phyloP scores from a whole-genome alignment of 768 basidiomycete species.

The Kwoniella europaea region DNA sequence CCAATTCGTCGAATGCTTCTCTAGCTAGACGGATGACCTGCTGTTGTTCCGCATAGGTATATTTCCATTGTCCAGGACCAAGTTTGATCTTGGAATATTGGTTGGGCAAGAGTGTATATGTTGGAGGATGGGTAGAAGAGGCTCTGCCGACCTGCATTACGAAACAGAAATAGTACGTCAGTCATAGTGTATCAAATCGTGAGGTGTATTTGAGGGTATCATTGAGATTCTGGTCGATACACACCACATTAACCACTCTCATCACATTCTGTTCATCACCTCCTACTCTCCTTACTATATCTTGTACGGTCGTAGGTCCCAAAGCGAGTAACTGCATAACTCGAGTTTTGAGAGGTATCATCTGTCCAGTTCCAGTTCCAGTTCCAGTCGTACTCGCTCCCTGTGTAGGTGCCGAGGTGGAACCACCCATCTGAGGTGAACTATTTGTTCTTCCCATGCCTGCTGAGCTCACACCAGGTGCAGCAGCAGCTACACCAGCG shows the following conservation, averaged over 20 bases:
- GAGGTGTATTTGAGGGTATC: too few species aligned
- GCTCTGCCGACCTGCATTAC: conserved; percentile 35
- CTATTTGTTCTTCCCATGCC: conserved; percentile 37
- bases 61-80: conserved; percentile 37
- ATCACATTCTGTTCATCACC: conserved; percentile 46
- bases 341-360: conserved; percentile 51
- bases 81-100: conserved; percentile 53
- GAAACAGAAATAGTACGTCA: neutral
- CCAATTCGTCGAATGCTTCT: conserved; percentile 49
- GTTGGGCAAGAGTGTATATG: conserved; percentile 39
- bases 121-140: conserved; percentile 22
- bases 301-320: conserved; percentile 36
- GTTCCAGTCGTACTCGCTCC: neutral
- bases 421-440: conserved; percentile 20
- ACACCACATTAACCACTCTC: conserved; percentile 48
- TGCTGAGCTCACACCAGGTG: conserved; percentile 8
- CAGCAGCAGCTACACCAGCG: neutral
- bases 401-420: neutral
- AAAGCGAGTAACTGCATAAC: conserved; percentile 51
- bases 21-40: conserved; percentile 33
- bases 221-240: conserved; percentile 7
- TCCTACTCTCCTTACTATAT: conserved; percentile 41
- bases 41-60: conserved; percentile 40
- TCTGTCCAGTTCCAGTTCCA: conserved; percentile 4
- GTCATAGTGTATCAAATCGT: neutral